Evolutionary conservation across 495 filamentous ascomycete genomes (phyloP).

Genomic region (Penicillium mononematosum): DNA sequence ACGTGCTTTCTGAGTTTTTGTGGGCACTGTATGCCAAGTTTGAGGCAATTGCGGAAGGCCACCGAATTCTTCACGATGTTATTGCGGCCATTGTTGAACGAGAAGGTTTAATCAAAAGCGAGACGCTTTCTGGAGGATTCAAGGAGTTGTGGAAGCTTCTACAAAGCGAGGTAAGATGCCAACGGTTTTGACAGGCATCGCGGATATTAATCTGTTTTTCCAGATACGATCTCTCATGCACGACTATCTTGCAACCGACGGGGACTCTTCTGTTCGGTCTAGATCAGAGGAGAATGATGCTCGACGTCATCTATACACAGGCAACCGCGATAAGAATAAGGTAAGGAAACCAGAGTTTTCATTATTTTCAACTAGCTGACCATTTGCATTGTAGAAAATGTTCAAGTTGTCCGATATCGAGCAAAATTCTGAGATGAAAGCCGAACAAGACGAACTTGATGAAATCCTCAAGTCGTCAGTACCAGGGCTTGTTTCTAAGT

Average conservation of each 20-base stretch:
- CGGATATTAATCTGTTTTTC: not conserved
- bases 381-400: constrained; percentile 52
- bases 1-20: constrained; percentile 83
- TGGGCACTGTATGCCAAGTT: constrained; percentile 95
- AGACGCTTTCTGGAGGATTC: constrained; percentile 71
- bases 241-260: constrained; percentile 95
- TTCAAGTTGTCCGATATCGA: constrained; percentile 90
- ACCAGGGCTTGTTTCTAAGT: constrained; percentile 84
- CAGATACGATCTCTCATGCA: constrained; percentile 87
- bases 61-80: constrained; percentile 90
- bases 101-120: constrained; percentile 57
- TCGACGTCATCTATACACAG: constrained; percentile 57
- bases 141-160: constrained; percentile 93
- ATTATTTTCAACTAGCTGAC: constrained; percentile 23
- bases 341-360: constrained; percentile 24
- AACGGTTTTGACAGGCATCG: not conserved
- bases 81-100: constrained; percentile 76
- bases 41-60: constrained; percentile 92
- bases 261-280: constrained; percentile 56
- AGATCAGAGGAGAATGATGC: constrained; percentile 47
- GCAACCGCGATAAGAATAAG: constrained; percentile 67
- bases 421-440: constrained; percentile 66
- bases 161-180: constrained; percentile 61
- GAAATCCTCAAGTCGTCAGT: constrained; percentile 87
- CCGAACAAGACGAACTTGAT: constrained; percentile 87